Base-by-base conservation (phyloP, 192 early-diverging fungal genomes). In the Backusella luteola region DNA sequence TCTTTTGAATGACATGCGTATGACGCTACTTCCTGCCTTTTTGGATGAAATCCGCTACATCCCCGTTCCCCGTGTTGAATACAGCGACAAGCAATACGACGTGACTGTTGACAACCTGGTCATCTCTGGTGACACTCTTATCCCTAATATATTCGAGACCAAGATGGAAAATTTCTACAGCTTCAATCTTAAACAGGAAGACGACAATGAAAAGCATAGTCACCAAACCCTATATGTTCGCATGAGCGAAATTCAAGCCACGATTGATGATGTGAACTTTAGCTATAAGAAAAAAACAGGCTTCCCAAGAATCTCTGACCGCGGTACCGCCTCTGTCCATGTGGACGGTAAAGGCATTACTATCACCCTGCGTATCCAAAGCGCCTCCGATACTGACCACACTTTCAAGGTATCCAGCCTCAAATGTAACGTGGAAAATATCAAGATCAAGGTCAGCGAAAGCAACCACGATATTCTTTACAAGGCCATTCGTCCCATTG, bases 31-130 rank as follows among this genome's bases (percentile, higher is more conserved):
- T 34, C 84, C 84, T 32, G 77, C 84, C n/a, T 56, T 83, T 66
- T 34, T 83, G 36, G 84, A 85, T 32, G 76, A 81, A 15, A 76
- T 85, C 75, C 79, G 81, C 17, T 85, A 74, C 41, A 80, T 85
- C 34, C 84, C 84, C 29, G 77, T 85, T 74, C 84, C 84, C 6
- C 81, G 81, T 41, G 81, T 85, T 68, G 84, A 85, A 41, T 85
- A 85, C 39, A 81, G 77, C n/a, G 84, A 85, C 69, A 38, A 74
- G 23, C 78, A 85, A 75, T 74, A 83, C 46, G 84, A 85, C 59
- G 69, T 85, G 1, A 76, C 79, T 52, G 67, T 85, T 42, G 84
- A 85, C 42, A 83, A 85, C 26, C 71, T 85, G 46, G 77, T 81
- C 44, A 26, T 85, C 32, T 79, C 84, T 17, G 82, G 84, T 35